Evolutionary conservation across 331 rosid species (phyloP), one percentile per base, ranked within the genome.

Genomic region (Spiraea crenata): DNA sequence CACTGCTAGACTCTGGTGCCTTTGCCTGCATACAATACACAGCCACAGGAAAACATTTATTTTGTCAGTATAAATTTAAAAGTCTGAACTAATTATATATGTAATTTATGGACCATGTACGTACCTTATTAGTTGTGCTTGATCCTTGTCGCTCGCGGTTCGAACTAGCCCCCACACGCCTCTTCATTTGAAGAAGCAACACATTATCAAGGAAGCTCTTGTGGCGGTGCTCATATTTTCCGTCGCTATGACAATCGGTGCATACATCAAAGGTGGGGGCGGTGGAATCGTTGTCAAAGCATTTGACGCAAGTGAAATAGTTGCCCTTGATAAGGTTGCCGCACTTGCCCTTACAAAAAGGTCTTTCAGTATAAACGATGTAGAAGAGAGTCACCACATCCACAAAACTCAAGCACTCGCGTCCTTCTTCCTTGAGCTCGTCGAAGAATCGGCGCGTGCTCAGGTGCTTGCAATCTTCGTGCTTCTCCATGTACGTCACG

Each of bases 271-370:
- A 70, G 40, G 50, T 11, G 4, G 46, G 0, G 1, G 13, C 1
- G 34, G 5, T 3, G 19, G 6, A 6, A 7, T 9, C 46, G 46
- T 48, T 1, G 15, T 19, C 37, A 55, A 69, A 69, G 74, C 74
- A 69, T 44, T 51, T 5, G 50, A 69, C 50, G 34, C 74, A 69
- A 54, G 74, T 69, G 74, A 69, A 69, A 7, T 38, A 69, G 14
- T 17, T 7, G 10, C 74, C 74, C 41, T 54, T 17, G 10, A 52
- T 39, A 31, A 69, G 41, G 17, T 69, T 56, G 3, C 6, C 19
- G 14, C 74, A 69, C 5, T 37, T 2, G 2, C 63, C 63, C 4
- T 39, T 49, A 25, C 74, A 69, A 40, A 69, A 55, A 1, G 74
- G 74, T 14, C 74, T 56, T 13, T 42, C 64, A 35, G 63, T 70